Evolutionary conservation across 2,329 filamentous ascomycete genomes (phyloP).

Genomic region (Fonsecaea multimorphosa): DNA sequence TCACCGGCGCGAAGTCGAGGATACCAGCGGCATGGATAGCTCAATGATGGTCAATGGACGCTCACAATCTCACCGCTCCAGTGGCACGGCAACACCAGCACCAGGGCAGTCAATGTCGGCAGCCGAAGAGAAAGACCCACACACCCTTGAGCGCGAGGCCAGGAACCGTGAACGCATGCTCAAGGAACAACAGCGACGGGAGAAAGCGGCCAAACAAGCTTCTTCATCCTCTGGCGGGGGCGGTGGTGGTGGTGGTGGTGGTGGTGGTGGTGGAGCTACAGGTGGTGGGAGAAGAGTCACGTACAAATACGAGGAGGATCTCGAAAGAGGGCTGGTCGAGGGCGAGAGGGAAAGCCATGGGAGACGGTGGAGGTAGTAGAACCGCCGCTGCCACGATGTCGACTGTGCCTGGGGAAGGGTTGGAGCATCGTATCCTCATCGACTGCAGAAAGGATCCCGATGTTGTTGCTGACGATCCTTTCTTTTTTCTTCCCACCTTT

Average conservation of each 20-base stretch:
- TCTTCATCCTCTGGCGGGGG: conserved; percentile 41
- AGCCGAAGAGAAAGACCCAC: conserved; percentile 57
- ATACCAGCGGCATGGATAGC: conserved; percentile 8
- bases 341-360: conserved; percentile 42
- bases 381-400: background rate
- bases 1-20: conserved; percentile 42
- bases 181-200: conserved; percentile 69
- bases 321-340: conserved; percentile 48
- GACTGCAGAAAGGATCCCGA: background rate
- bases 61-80: conserved; percentile 36
- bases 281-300: conserved; percentile 45
- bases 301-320: conserved; percentile 59
- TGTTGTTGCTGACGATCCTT: background rate
- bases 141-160: conserved; percentile 76
- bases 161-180: conserved; percentile 67
- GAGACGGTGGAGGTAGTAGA: conserved; percentile 37
- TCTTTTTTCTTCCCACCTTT: background rate
- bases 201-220: conserved; percentile 54
- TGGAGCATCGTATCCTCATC: background rate
- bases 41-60: conserved; percentile 34
- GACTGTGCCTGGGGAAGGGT: background rate
- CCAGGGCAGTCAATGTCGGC: conserved; percentile 4
- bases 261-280: conserved; percentile 12
- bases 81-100: conserved; percentile 27
- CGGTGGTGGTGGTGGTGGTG: conserved; percentile 21